Evolutionary conservation across 2,329 filamentous ascomycete genomes (phyloP).

Genomic region (Paracorniculantispora psalliotae): DNA sequence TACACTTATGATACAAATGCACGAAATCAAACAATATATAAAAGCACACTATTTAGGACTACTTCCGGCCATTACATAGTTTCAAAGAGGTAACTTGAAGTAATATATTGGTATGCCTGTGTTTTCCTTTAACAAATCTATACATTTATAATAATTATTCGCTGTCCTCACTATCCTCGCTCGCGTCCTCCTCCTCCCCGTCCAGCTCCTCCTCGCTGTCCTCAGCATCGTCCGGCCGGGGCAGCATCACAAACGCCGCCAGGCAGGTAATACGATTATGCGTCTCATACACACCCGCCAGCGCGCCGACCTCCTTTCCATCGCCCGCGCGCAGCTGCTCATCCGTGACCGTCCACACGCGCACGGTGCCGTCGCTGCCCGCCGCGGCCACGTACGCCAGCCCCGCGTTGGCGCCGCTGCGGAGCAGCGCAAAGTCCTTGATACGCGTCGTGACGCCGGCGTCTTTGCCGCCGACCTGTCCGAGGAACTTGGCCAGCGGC

Average conservation of each 20-base stretch:
- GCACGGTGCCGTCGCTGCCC: slow-evolving; percentile 81
- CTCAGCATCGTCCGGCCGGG: slow-evolving; percentile 55
- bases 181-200: slow-evolving; percentile 28
- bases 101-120: neutral
- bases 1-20: no score
- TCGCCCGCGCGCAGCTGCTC: slow-evolving; percentile 34
- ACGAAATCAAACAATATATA: no score
- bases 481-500: slow-evolving; percentile 61
- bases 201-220: slow-evolving; percentile 50
- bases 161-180: slow-evolving; percentile 31
- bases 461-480: slow-evolving; percentile 71
- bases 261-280: slow-evolving; percentile 87
- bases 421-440: slow-evolving; percentile 78
- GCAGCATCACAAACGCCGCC: slow-evolving; percentile 78
- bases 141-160: slow-evolving; percentile 15
- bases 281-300: slow-evolving; percentile 77
- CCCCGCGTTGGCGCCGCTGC: slow-evolving; percentile 32
- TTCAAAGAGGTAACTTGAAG: no score
- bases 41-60: no score
- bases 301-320: slow-evolving; percentile 46
- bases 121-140: neutral
- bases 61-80: neutral
- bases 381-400: slow-evolving; percentile 61
- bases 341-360: slow-evolving; percentile 63
- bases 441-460: slow-evolving; percentile 66